Evolutionary conservation across 148 eudicot species (phyloP).

Genomic region (Hydrangea macrophylla): DNA sequence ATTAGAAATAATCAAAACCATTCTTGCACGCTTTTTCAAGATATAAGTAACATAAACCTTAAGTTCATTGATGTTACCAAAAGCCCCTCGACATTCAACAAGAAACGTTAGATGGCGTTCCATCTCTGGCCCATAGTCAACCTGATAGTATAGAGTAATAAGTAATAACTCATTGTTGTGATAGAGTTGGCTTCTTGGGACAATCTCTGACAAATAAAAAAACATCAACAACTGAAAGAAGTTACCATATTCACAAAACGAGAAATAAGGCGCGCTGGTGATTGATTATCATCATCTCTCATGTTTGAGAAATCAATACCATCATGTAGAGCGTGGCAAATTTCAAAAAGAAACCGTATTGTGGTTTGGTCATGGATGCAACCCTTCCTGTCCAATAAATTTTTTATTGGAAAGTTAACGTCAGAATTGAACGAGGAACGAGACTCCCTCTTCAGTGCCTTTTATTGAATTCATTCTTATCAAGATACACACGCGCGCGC

Average conservation of each 20-base stretch:
- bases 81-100: constrained; percentile 67
- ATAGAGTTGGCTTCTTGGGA: background rate
- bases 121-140: constrained; percentile 51
- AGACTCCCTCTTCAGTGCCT: no score
- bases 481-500: no score
- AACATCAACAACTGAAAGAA: background rate
- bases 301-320: constrained; percentile 37
- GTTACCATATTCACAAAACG: constrained; percentile 64
- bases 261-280: constrained; percentile 40
- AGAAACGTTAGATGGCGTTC: constrained; percentile 62
- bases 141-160: constrained; percentile 33
- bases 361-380: constrained; percentile 42
- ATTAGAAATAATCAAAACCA: background rate
- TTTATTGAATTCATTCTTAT: no score
- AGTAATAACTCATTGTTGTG: background rate
- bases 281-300: constrained; percentile 50
- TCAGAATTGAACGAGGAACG: no score
- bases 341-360: constrained; percentile 62
- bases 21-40: background rate
- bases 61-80: constrained; percentile 44
- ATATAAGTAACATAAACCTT: constrained; percentile 41
- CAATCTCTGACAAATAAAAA: background rate
- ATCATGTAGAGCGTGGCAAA: constrained; percentile 62
- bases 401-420: no score
- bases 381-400: constrained; percentile 41